These are phyloP conservation scores for Sporothrix brunneoviolacea DNA, from an alignment of 2,329 filamentous ascomycete species.

Conservation along the genomic window DNA sequence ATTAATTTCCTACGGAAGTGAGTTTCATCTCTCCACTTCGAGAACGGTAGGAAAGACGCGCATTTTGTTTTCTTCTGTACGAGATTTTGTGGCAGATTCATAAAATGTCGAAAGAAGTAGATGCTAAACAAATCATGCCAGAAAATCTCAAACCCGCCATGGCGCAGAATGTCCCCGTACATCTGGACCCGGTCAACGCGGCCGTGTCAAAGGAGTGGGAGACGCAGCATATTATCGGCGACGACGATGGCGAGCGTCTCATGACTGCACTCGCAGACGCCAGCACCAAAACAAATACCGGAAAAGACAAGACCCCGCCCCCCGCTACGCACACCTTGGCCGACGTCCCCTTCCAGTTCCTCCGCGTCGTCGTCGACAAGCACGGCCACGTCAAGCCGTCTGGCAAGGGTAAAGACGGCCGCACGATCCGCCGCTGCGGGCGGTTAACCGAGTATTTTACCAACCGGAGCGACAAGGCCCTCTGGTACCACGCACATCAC, in stretches of 20 bases:
- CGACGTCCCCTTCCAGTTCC: constrained; percentile 13
- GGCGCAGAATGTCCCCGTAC: neutral
- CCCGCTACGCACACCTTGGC: constrained; percentile 4
- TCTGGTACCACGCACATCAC: constrained; percentile 3
- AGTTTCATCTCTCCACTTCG: no score
- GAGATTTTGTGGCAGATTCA: no score
- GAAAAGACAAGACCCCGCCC: no score
- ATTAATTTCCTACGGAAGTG: no score
- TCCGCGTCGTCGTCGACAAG: constrained; percentile 13
- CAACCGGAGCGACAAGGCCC: neutral
- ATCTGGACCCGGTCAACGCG: constrained; percentile 8
- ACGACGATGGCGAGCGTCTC: constrained; percentile 14
- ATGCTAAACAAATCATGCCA: no score
- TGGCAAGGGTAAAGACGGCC: neutral
- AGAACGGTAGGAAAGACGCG: no score
- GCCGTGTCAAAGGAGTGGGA: neutral
- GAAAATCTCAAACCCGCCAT: neutral
- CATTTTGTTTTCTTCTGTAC: no score
- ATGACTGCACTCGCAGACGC: constrained; percentile 5
- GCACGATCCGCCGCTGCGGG: neutral
- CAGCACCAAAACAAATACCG: no score
- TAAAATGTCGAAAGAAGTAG: no score
- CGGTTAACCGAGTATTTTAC: constrained; percentile 9
- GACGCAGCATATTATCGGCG: constrained; percentile 9
- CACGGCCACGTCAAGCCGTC: neutral